Base-by-base conservation (phyloP, 164 flowering plant genomes). In the Akebia trifoliata region DNA sequence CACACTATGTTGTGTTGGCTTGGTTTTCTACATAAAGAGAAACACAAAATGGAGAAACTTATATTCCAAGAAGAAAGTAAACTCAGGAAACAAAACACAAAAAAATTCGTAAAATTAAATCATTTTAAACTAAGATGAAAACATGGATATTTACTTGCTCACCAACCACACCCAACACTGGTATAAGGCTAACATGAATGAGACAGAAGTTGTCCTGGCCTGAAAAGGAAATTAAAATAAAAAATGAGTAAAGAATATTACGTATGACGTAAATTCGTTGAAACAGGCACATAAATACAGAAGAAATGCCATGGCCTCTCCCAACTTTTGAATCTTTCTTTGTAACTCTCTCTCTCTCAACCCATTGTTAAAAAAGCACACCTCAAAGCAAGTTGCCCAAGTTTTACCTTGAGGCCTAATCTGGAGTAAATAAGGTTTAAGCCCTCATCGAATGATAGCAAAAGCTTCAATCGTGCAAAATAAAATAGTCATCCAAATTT, bases 1-100 rank as follows among this genome's bases (percentile, higher is more conserved):
- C 29, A 90, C 96, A 75, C 99, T 90, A 64, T 90, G 97, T 61
- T 94, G 99, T 48, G 99, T 94, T 46, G 99, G 99, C 74, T 94
- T 94, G 25, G 97, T 90, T 82, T 94, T 94, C 99, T 94, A 72
- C 60, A 51, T 28, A 42, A 50, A 17, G 43, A 54, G 11, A 43
- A 17, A 28, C 4, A 35, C 34, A 46, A 36, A 46, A 47, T 14
- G 17, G 28, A 61, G 34, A 2, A 21, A 21, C 2, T 8, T 21
- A 15, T 25, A 17, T 8, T 8, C 48, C 18, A 38, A 48, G n/a
- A 28, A 28, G 28, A 50, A 20, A 42, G n/a, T 31, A 32, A 30
- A 35, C 31, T 6, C 29, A 35, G 8, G 6, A 29, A 4, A 29
- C 14, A 28, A n/a, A 51, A 0, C 42, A 11, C 8, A 20, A 11